Percentiles rank a stretch among this genome's conserved stretches.
Evolutionary conservation across 2,329 filamentous ascomycete species (phyloP).

Genomic region (Diaporthe capsici): DNA sequence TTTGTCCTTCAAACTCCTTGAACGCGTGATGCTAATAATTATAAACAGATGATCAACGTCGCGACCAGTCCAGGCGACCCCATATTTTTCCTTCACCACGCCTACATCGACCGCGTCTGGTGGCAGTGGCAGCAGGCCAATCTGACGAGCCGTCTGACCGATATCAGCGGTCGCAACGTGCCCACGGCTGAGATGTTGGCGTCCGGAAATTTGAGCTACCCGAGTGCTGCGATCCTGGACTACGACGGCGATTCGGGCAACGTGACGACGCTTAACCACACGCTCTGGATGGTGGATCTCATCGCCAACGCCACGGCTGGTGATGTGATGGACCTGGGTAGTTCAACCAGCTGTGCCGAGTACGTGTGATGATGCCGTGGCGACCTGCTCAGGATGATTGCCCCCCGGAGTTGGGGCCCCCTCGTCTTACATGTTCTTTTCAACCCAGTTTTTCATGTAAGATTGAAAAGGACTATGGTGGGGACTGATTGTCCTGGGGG

Average conservation of each 20-base stretch:
- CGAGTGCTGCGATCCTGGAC: not conserved
- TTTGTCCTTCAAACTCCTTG: fast-evolving
- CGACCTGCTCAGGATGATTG: no score
- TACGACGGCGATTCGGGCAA: not conserved
- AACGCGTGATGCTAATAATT: not conserved
- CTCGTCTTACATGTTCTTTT: no score
- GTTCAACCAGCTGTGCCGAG: not conserved
- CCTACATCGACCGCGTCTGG: slow-evolving; percentile 4
- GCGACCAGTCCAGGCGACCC: not conserved
- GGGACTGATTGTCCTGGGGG: no score
- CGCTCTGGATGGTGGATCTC: not conserved
- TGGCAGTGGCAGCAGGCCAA: slow-evolving; percentile 14
- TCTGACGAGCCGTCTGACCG: not conserved
- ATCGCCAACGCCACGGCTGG: not conserved
- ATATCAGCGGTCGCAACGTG: not conserved
- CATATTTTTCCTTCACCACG: not conserved
- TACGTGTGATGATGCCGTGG: not conserved
- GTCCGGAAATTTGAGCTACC: not conserved
- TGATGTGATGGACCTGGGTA: slow-evolving; percentile 8
- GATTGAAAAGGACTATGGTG: no score
- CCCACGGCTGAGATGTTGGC: not conserved
- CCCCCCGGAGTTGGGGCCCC: no score
- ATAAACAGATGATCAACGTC: not conserved
- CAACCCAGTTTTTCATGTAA: no score
- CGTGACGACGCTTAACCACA: not conserved